Conservation (phyloP, 208 protist genomes). For the Leishmania amazonensis region DNA sequence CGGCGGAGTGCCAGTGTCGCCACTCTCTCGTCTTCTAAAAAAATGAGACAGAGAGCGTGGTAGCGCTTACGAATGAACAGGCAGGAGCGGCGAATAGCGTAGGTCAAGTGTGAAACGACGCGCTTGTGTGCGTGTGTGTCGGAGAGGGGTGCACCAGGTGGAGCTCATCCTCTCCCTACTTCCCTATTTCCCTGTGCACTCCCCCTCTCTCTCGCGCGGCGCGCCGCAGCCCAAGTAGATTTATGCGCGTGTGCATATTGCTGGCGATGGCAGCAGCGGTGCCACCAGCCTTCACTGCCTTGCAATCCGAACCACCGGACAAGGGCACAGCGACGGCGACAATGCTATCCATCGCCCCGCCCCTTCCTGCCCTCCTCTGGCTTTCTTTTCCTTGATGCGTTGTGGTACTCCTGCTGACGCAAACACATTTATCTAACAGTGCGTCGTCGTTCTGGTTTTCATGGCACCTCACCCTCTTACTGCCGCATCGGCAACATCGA, state of each 20-base stretch:
- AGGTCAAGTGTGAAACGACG: not conserved
- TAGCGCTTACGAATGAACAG: not conserved
- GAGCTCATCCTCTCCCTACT: not conserved
- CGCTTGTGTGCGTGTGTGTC: not conserved
- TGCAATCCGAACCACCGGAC: not conserved
- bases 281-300: not conserved
- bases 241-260: not conserved
- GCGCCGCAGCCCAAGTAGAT: not conserved
- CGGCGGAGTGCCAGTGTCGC: not conserved
- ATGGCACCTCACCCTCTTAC: not conserved
- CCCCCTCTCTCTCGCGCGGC: not conserved
- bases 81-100: not conserved
- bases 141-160: not conserved
- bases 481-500: not conserved
- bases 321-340: not conserved
- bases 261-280: not conserved
- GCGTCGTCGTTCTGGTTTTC: not conserved
- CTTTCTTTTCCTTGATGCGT: not conserved
- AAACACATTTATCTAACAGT: not conserved
- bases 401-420: not conserved
- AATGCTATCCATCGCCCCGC: not conserved
- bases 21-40: not conserved
- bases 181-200: not conserved
- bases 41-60: not conserved
- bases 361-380: not conserved